phyloP scores from a whole-genome alignment of 495 filamentous ascomycete species.

The Talaromyces stipitatus region DNA sequence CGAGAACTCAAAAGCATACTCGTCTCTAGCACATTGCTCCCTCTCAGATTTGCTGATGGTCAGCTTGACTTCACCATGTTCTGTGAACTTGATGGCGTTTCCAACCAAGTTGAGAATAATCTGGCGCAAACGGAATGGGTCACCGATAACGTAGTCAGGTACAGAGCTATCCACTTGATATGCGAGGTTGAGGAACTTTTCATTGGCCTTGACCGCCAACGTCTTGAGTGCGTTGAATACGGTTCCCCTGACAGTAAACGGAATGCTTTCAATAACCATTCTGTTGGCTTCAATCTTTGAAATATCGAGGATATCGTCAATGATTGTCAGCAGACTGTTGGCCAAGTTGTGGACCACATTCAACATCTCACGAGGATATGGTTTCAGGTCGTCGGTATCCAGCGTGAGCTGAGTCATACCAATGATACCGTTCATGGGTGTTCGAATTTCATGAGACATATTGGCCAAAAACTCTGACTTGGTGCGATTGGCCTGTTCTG shows the following conservation, averaged over 20 bases:
- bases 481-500: slow-evolving; percentile 94
- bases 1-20: slow-evolving; percentile 94
- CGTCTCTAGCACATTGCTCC: slow-evolving; percentile 57
- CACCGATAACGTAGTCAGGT: slow-evolving; percentile 92
- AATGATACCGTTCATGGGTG: slow-evolving; percentile 84
- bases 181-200: slow-evolving; percentile 87
- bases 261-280: slow-evolving; percentile 99
- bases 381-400: slow-evolving; percentile 84
- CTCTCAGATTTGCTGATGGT: slow-evolving; percentile 70
- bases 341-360: slow-evolving; percentile 98
- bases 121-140: slow-evolving; percentile 93
- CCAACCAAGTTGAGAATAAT: slow-evolving; percentile 66
- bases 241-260: slow-evolving; percentile 88
- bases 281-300: slow-evolving; percentile 98
- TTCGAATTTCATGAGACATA: slow-evolving; percentile 99
- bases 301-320: slow-evolving; percentile 98
- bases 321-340: slow-evolving; percentile 95
- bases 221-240: slow-evolving; percentile 99
- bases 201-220: slow-evolving; percentile 92
- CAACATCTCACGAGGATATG: slow-evolving; percentile 95
- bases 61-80: slow-evolving; percentile 93
- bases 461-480: slow-evolving; percentile 99
- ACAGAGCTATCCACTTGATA: slow-evolving; percentile 92
- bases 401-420: slow-evolving; percentile 96
- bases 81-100: slow-evolving; percentile 83